Evolutionary conservation across 768 basidiomycete species (phyloP).

Genomic region (Leucocoprinus leucothites): DNA sequence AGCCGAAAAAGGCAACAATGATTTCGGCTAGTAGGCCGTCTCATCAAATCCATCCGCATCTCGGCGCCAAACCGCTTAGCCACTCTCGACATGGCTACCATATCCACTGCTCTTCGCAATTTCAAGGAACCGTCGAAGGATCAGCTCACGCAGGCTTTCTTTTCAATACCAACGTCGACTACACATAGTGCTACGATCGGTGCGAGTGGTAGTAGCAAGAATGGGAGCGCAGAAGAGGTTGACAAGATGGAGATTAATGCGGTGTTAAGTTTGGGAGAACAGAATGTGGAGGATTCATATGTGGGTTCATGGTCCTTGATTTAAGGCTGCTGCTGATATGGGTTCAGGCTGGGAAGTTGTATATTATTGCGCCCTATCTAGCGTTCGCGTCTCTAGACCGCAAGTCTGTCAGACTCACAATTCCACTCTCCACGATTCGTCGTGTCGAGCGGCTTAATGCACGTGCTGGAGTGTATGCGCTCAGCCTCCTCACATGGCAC

Average conservation of each 20-base stretch:
- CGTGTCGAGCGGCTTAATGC: constrained; percentile 93
- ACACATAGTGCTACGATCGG: constrained; percentile 14
- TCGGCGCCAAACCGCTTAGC: background rate
- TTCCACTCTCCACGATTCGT: constrained; percentile 89
- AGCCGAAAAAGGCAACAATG: constrained; percentile 3
- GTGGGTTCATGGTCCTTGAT: constrained; percentile 46
- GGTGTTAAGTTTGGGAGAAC: constrained; percentile 73
- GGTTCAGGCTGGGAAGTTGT: constrained; percentile 80
- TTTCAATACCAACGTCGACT: constrained; percentile 64
- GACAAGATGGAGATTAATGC: constrained; percentile 88
- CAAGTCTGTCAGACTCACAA: constrained; percentile 86
- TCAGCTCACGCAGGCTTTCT: constrained; percentile 80
- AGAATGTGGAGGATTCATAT: constrained; percentile 86
- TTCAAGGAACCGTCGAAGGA: constrained; percentile 94
- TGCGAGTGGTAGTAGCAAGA: constrained; percentile 19
- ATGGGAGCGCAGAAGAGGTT: constrained; percentile 33
- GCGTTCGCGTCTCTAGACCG: constrained; percentile 89
- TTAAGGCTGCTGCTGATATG: constrained; percentile 1
- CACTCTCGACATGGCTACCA: constrained; percentile 66
- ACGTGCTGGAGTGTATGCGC: constrained; percentile 92
- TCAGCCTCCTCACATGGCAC: constrained; percentile 93
- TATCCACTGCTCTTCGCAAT: constrained; percentile 83
- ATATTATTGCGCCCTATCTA: constrained; percentile 86
- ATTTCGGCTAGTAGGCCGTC: background rate
- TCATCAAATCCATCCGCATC: background rate